Evolutionary conservation across 495 filamentous ascomycete genomes (phyloP), one percentile per base, ranked within the genome.

Genomic region (Xylaria bambusicola): DNA sequence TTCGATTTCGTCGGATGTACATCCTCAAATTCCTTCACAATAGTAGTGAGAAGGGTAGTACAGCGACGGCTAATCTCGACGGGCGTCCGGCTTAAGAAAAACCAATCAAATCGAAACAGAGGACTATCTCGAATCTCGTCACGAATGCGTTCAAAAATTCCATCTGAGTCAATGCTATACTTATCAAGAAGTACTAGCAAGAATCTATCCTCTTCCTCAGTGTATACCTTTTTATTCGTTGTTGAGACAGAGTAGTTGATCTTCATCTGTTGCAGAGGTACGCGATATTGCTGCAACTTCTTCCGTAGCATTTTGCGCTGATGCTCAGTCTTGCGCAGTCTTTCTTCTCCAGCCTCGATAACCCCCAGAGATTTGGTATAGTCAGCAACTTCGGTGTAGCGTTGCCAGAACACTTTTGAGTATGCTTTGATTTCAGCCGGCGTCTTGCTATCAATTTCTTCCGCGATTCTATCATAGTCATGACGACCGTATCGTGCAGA

Each of bases 141-240:
- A 15, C 92, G 85, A 63, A 97, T 93, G 67, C 84, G 86, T 61
- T 96, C 91, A 64, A 90, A 91, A 52, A 96, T 82, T 27, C 84
- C 83, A 66, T 94, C 92, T 2, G 88, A 88, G 52, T 96, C 90
- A 12, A 98, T 83, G 18, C 95, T 95, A 66, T 88, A 89, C 72
- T 86, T 87, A 71, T 99, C 92, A 2, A 99, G 75, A 76, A 96
- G 89, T 36, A 98, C 93, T 27, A 99, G 80, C 49, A 99, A 78
- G 75, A 99, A 99, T 10, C 95, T 86, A 67, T 99, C 95, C 74
- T 99, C 95, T 68, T 99, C 95, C 68, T 98, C 95, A 0, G 94
- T 97, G 69, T 99, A 99, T 6, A 98, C 92, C 77, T 98, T 98
- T 81, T 99, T 99, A 78, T 99, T 99, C 47, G 95, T 99, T 2